Base-by-base conservation (phyloP, 208 protist genomes). In the Kentomonas sorsogonicus region DNA sequence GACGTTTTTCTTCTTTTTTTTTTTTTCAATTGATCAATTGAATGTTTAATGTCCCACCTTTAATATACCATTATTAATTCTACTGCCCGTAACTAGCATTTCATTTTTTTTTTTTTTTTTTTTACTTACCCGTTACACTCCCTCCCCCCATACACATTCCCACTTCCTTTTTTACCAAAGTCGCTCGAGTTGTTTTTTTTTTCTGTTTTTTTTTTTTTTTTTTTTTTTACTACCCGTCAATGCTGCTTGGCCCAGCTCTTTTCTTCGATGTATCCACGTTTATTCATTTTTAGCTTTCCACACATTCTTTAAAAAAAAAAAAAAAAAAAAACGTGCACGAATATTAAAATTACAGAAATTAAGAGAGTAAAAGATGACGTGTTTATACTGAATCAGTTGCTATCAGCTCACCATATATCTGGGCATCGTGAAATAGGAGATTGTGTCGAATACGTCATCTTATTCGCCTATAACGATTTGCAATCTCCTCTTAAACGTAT, bases 1-100 rank as follows among this genome's bases (percentile, higher is more conserved):
- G 15, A 23, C 48, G 30, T 70, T 66, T 20, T 46, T 56, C 25
- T 16, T 61, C 20, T 48, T 53, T 61, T 60, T 53, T 47, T 31
- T 22, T 26, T 66, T 55, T 58, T 59, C 26, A 40, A 53, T 59
- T 41, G 2, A 10, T 9, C 30, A 3, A 25, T 11, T 10, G 1
- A 39, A 46, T 23, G 34, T 3, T 47, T 23, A 47, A 29, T 18
- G 4, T 40, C 27, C 18, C 25, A 44, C 15, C 18, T 33, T 53
- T 6, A n/a, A n/a, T 53, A 53, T 41, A 2, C n/a, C 18, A 41
- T 53, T 53, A 16, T 53, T 41, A 53, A 53, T 53, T 43, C 20
- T 9, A n/a, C 20, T 38, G n/a, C n/a, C n/a, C 1, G 11, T 10
- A 53, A 40, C 16, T 31, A 22, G 34, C 43, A 36, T 51, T 2